Conservation (phyloP, 495 filamentous ascomycete genomes). For the Entonaema liquescens region DNA sequence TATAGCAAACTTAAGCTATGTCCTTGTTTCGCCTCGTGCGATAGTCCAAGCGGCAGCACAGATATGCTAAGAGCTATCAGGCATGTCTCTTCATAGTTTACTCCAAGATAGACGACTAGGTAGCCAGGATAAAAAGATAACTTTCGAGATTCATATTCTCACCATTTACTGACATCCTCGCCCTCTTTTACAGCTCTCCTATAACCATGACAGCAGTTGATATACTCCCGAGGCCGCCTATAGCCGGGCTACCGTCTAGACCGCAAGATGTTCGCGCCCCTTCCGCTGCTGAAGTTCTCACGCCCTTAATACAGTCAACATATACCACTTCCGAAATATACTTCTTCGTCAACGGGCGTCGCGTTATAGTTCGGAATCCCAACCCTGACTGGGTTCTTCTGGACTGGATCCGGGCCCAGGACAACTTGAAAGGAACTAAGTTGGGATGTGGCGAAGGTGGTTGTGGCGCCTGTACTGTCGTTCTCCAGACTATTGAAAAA, state of each 20-base stretch:
- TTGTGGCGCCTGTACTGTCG: constrained; percentile 89
- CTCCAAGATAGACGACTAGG: neutral
- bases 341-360: constrained; percentile 49
- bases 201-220: constrained; percentile 28
- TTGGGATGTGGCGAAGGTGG: constrained; percentile 82
- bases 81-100: neutral
- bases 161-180: neutral
- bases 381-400: constrained; percentile 45
- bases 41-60: neutral
- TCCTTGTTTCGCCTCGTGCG: neutral
- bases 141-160: neutral
- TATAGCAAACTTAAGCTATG: neutral
- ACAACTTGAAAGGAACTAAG: constrained; percentile 37
- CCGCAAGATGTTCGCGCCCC: constrained; percentile 15
- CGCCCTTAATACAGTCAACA: constrained; percentile 35
- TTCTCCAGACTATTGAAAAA: constrained; percentile 80
- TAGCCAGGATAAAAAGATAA: neutral
- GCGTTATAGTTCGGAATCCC: constrained; percentile 39
- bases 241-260: neutral
- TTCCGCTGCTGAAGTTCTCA: constrained; percentile 34
- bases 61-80: neutral
- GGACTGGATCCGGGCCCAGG: constrained; percentile 40
- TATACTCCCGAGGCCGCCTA: constrained; percentile 28
- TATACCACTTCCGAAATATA: constrained; percentile 40
- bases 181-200: neutral